These are phyloP conservation scores for Aspergillus udagawae DNA, from an alignment of 2,329 filamentous ascomycete genomes.

Conservation along the genomic window DNA sequence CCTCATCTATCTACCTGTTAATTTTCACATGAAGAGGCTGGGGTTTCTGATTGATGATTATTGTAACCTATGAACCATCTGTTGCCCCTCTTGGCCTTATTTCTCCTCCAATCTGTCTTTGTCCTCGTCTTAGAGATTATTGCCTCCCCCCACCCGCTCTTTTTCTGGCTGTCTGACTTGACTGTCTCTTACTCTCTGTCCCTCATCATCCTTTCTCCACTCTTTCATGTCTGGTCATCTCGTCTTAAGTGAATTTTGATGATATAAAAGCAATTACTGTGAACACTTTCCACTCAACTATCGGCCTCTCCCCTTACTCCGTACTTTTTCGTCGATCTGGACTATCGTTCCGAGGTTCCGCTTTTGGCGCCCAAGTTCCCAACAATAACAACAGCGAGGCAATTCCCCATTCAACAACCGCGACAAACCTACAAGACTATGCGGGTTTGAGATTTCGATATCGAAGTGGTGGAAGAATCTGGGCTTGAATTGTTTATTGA, in stretches of 20 bases:
- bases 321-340: background rate
- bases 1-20: background rate
- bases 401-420: background rate
- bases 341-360: background rate
- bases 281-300: background rate
- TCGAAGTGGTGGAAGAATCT: background rate
- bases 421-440: conserved; percentile 5
- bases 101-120: background rate
- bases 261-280: background rate
- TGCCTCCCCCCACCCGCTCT: background rate
- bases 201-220: conserved; percentile 3
- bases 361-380: conserved; percentile 4
- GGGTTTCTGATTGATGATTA: background rate
- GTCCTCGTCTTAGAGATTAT: background rate
- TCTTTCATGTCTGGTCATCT: background rate
- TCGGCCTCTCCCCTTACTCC: conserved; percentile 2
- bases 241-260: background rate
- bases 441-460: conserved; percentile 6
- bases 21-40: background rate
- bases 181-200: background rate
- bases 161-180: background rate
- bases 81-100: background rate
- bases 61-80: background rate
- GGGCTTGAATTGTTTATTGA: background rate
- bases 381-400: background rate